Evolutionary conservation across 2,329 filamentous ascomycete species (phyloP).

Genomic region (Xylariaceae sp.): DNA sequence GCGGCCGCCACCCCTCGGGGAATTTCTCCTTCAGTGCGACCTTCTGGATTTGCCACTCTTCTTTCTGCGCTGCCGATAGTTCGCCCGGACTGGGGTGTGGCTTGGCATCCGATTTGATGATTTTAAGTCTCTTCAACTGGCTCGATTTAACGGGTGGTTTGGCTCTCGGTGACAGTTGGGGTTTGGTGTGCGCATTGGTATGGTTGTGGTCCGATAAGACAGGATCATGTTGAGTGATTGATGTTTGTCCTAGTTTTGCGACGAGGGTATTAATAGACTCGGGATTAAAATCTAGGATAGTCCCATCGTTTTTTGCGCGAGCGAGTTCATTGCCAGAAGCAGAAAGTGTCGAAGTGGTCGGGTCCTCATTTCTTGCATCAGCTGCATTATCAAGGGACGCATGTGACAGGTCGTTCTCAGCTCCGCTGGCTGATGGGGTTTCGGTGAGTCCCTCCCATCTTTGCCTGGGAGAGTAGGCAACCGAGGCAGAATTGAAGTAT

Average conservation of each 20-base stretch:
- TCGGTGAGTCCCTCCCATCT: neutral
- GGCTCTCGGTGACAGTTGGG: neutral
- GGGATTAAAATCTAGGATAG: conserved; percentile 43
- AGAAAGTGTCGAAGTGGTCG: conserved; percentile 9
- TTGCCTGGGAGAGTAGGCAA: conserved; percentile 25
- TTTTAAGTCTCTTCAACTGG: conserved; percentile 36
- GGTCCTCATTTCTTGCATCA: conserved; percentile 10
- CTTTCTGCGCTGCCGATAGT: conserved; percentile 39
- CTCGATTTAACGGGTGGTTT: conserved; percentile 22
- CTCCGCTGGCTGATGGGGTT: neutral
- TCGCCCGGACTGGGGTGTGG: conserved; percentile 10
- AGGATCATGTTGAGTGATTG: neutral
- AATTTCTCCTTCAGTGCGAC: conserved; percentile 78
- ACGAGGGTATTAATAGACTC: conserved; percentile 43
- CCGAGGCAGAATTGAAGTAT: conserved; percentile 33
- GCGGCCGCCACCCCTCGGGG: conserved; percentile 78
- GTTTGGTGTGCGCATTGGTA: neutral
- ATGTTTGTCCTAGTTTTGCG: conserved; percentile 1
- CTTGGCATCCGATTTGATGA: conserved; percentile 29
- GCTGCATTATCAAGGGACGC: neutral
- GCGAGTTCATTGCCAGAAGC: conserved; percentile 26
- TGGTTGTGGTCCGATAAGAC: neutral
- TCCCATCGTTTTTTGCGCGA: conserved; percentile 31
- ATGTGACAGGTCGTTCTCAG: neutral
- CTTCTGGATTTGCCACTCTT: conserved; percentile 79